These are phyloP conservation scores for Termitomyces sp. DNA, from an alignment of 1,284 basidiomycete species.

Conservation along the genomic window DNA sequence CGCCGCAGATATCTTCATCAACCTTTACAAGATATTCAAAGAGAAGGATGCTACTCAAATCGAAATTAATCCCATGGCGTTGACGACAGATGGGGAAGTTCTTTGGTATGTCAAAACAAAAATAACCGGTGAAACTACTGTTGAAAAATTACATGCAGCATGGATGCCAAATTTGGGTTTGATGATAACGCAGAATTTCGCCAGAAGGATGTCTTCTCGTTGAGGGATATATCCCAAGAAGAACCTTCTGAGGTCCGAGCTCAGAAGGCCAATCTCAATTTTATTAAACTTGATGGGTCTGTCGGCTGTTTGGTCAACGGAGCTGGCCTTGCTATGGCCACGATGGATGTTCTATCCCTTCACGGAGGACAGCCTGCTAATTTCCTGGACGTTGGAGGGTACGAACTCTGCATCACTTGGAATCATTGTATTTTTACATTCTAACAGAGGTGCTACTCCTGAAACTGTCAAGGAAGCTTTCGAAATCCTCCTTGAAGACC, in stretches of 20 bases:
- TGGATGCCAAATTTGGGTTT: conserved; percentile 99
- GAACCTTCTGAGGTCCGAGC: conserved; percentile 96
- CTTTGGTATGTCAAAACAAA: conserved; percentile 66
- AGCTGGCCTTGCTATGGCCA: conserved; percentile 99
- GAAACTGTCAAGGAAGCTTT: conserved; percentile 99
- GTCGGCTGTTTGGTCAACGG: conserved; percentile 99
- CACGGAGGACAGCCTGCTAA: conserved; percentile 97
- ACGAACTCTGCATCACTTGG: conserved; percentile 19
- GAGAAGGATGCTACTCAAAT: conserved; percentile 99
- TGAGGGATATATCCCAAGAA: conserved; percentile 94
- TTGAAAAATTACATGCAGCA: conserved; percentile 45
- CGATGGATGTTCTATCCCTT: conserved; percentile 97
- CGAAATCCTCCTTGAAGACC: conserved; percentile 87
- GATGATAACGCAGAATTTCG: conserved; percentile 99
- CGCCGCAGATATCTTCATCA: conserved; percentile 92
- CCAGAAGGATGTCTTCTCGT: conserved; percentile 85
- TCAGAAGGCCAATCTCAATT: conserved; percentile 94
- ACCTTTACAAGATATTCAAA: conserved; percentile 96
- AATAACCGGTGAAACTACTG: conserved; percentile 8
- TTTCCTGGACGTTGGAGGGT: conserved; percentile 98
- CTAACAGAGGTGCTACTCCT: conserved; percentile 84
- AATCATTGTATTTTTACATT: neutral
- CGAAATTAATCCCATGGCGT: conserved; percentile 99
- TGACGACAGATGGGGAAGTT: conserved; percentile 89
- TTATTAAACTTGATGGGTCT: conserved; percentile 98